Evolutionary conservation across 2,329 filamentous ascomycete genomes (phyloP).

Genomic region (Aspergillus sojae): DNA sequence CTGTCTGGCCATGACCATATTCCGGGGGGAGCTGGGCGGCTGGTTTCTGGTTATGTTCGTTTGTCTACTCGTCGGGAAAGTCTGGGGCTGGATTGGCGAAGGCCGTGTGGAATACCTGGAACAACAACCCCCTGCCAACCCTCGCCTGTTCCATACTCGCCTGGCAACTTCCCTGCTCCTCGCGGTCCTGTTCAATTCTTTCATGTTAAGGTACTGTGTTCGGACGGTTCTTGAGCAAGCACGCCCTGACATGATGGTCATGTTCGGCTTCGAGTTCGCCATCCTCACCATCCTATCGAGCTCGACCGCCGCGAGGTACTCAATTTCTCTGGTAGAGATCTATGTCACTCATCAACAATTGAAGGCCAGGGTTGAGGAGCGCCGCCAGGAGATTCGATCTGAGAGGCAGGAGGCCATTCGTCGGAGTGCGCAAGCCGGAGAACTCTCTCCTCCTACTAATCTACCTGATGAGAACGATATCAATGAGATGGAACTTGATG

Average conservation of each 20-base stretch:
- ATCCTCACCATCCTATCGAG: conserved; percentile 78
- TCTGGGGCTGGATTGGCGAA: conserved; percentile 98
- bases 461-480: conserved; percentile 72
- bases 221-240: conserved; percentile 83
- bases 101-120: conserved; percentile 92
- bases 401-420: conserved; percentile 52
- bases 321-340: conserved; percentile 76
- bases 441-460: conserved; percentile 41
- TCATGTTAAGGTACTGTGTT: conserved; percentile 79
- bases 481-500: conserved; percentile 91
- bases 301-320: conserved; percentile 78
- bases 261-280: conserved; percentile 98
- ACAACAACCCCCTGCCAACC: conserved; percentile 90
- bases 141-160: conserved; percentile 81
- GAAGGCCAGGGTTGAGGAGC: conserved; percentile 65
- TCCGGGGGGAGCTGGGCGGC: conserved; percentile 89
- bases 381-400: conserved; percentile 66
- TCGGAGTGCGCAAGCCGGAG: conserved; percentile 39
- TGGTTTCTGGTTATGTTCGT: conserved; percentile 98
- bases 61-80: conserved; percentile 85
- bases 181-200: conserved; percentile 77
- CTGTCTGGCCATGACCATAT: conserved; percentile 96
- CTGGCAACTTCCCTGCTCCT: conserved; percentile 77
- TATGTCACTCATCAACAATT: conserved; percentile 76
- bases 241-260: conserved; percentile 98